A percentile compares a stretch with the other conserved stretches of the same genome.
Evolutionary conservation across 1,139 yeast genomes (phyloP).

Genomic region (Pichia sp.): DNA sequence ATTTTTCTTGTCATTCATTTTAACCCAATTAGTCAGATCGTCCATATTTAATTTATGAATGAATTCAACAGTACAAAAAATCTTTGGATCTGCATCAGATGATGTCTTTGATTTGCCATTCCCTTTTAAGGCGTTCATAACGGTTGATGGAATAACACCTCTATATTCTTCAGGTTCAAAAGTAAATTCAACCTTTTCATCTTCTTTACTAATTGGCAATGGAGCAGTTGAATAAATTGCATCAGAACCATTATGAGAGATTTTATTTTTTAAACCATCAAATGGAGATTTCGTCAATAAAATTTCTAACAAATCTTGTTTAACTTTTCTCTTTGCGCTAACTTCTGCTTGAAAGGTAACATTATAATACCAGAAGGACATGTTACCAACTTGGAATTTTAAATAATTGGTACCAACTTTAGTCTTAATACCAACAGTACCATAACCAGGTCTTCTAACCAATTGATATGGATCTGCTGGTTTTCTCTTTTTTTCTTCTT

Average conservation of each 20-base stretch:
- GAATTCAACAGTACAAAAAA: slow-evolving; percentile 19
- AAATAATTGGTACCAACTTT: slow-evolving; percentile 23
- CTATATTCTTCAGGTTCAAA: slow-evolving; percentile 17
- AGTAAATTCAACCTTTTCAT: slow-evolving; percentile 15
- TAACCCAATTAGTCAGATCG: slow-evolving; percentile 26
- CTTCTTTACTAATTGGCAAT: slow-evolving; percentile 16
- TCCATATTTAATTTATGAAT: slow-evolving; percentile 20
- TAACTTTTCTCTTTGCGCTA: slow-evolving; percentile 16
- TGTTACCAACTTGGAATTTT: slow-evolving; percentile 15
- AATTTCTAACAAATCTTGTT: slow-evolving; percentile 18
- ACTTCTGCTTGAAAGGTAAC: slow-evolving; percentile 21
- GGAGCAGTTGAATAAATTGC: slow-evolving; percentile 17
- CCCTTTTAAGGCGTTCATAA: slow-evolving; percentile 12
- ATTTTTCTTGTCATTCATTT: slow-evolving; percentile 28
- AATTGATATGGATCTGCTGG: slow-evolving; percentile 14
- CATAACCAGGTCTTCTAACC: slow-evolving; percentile 21
- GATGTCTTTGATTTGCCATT: slow-evolving; percentile 3
- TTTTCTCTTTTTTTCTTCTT: slow-evolving; percentile 11
- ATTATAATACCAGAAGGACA: slow-evolving; percentile 18
- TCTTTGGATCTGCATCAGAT: slow-evolving; percentile 10
- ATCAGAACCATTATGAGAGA: slow-evolving; percentile 23
- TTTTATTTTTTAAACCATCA: slow-evolving; percentile 8
- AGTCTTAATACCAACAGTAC: slow-evolving; percentile 20
- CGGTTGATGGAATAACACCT: slow-evolving; percentile 19
- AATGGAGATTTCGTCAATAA: slow-evolving; percentile 18